Base-by-base conservation (phyloP, 2,329 filamentous ascomycete species). In the Diplocarpon rosae region DNA sequence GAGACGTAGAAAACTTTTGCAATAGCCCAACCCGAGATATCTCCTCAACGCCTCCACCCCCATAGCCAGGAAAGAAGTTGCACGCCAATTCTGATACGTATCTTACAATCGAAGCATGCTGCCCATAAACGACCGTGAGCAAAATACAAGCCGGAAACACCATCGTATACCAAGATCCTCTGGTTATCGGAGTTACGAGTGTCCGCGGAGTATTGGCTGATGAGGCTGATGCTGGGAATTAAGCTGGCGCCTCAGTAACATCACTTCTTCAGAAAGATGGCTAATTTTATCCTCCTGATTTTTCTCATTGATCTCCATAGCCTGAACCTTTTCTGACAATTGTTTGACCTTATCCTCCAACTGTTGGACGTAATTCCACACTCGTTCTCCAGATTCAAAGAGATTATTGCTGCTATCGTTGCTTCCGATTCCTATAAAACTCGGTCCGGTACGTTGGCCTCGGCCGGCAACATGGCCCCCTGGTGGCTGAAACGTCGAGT, bases 301-400 rank as follows among this genome's bases (percentile, higher is more conserved):
- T 39, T 53, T 54, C 33, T 59, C 54, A 20, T 56, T 53, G 16
- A 44, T 52, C 42, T 62, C 69, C 57, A 73, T 63, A 5, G 55
- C 55, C 32, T 64, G 61, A 14, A 72, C 60, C 39, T 65, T 65
- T 29, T 73, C 69, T 31, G 62, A 65, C 16, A 74, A 56, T 11
- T 65, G 61, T 44, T 69, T 68, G n/a, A 75, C 60, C 52, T 67
- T 67, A 11, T 77, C 73, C 57, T 90, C 84, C 39, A 90, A 67
- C 14, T 71, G 72, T 45, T 85, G 78, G 29, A 89, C 75, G 56
- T 87, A 87, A 3, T 71, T 66, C 81, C 81, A 87, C 8, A 89
- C 79, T 50, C 77, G 70, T 40, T 78, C 75, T 14, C 68, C 68
- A 42, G 72, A 66, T 42, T 76, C 68, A 61, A 86, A 81, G 48